phyloP scores from a whole-genome alignment of 2,329 filamentous ascomycete genomes.

The Calonectria crousiana region DNA sequence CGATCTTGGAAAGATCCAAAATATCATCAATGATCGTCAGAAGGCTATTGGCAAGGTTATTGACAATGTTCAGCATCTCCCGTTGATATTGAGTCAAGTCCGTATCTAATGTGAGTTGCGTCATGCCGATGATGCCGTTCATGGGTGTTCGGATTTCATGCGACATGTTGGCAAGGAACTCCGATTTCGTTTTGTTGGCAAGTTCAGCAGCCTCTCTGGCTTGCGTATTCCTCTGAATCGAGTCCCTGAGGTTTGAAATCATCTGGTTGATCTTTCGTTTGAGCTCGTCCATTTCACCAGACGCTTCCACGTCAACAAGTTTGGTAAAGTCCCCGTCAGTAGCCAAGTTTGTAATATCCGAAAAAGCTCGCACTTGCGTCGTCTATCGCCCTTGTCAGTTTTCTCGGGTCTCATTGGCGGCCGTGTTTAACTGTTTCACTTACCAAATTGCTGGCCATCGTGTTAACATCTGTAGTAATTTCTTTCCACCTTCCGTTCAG shows the following conservation, averaged over 20 bases:
- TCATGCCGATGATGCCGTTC: slow-evolving; percentile 99
- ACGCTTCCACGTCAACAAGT: slow-evolving; percentile 95
- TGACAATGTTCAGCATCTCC: slow-evolving; percentile 98
- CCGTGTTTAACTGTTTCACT: slow-evolving; percentile 36
- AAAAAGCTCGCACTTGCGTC: slow-evolving; percentile 96
- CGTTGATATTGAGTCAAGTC: slow-evolving; percentile 94
- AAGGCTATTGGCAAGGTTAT: slow-evolving; percentile 94
- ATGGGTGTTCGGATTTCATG: slow-evolving; percentile 90
- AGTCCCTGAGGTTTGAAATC: slow-evolving; percentile 95
- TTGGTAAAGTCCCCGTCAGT: slow-evolving; percentile 98
- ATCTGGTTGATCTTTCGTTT: slow-evolving; percentile 99
- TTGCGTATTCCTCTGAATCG: slow-evolving; percentile 95
- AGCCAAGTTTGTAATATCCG: slow-evolving; percentile 97
- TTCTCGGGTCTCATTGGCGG: background rate
- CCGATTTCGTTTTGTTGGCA: slow-evolving; percentile 97
- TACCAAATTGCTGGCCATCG: slow-evolving; percentile 80
- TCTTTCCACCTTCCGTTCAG: slow-evolving; percentile 97
- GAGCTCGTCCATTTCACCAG: slow-evolving; percentile 98
- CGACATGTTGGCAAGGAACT: slow-evolving; percentile 97
- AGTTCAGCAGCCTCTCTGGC: slow-evolving; percentile 95
- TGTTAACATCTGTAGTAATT: slow-evolving; percentile 97
- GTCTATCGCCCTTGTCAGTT: slow-evolving; percentile 69
- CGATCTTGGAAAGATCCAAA: slow-evolving; percentile 82
- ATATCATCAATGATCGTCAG: slow-evolving; percentile 96
- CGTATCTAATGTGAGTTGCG: slow-evolving; percentile 93